Evolutionary conservation across 2,329 filamentous ascomycete genomes (phyloP).

Genomic region (Penicillium verrucosum): DNA sequence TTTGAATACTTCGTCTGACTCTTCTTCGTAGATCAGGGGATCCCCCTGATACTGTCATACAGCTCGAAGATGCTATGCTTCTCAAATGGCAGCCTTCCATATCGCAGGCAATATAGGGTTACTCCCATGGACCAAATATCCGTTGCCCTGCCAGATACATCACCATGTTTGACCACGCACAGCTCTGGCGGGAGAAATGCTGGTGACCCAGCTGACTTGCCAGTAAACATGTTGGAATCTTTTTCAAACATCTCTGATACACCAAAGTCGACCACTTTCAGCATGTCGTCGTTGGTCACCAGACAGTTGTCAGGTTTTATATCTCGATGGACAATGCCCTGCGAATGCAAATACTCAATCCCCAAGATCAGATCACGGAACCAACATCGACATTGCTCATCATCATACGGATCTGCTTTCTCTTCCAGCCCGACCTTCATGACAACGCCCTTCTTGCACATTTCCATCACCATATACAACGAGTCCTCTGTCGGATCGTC

Average conservation of each 20-base stretch:
- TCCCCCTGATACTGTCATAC: slow-evolving; percentile 83
- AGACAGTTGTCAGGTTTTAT: slow-evolving; percentile 98
- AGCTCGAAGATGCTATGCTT: slow-evolving; percentile 75
- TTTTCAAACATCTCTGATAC: slow-evolving; percentile 99
- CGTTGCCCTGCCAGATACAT: slow-evolving; percentile 82
- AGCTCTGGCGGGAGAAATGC: slow-evolving; percentile 93
- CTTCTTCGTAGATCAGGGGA: slow-evolving; percentile 58
- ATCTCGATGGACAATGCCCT: slow-evolving; percentile 91
- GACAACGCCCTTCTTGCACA: slow-evolving; percentile 96
- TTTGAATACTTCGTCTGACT: slow-evolving; percentile 64
- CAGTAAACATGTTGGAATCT: slow-evolving; percentile 78
- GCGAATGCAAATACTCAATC: slow-evolving; percentile 92
- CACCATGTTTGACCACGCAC: slow-evolving; percentile 79
- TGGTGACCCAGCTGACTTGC: slow-evolving; percentile 90
- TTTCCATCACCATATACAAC: slow-evolving; percentile 96
- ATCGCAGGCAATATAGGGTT: slow-evolving; percentile 86
- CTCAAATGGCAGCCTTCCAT: slow-evolving; percentile 84
- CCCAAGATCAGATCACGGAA: slow-evolving; percentile 93
- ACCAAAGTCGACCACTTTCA: slow-evolving; percentile 98
- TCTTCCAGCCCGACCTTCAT: slow-evolving; percentile 95
- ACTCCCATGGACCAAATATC: slow-evolving; percentile 99
- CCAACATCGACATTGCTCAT: slow-evolving; percentile 82
- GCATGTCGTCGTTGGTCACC: slow-evolving; percentile 82
- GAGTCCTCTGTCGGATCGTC: slow-evolving; percentile 96
- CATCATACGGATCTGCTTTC: slow-evolving; percentile 73